Base-by-base conservation (phyloP, 495 filamentous ascomycete genomes). In the Endocarpon pusillum region DNA sequence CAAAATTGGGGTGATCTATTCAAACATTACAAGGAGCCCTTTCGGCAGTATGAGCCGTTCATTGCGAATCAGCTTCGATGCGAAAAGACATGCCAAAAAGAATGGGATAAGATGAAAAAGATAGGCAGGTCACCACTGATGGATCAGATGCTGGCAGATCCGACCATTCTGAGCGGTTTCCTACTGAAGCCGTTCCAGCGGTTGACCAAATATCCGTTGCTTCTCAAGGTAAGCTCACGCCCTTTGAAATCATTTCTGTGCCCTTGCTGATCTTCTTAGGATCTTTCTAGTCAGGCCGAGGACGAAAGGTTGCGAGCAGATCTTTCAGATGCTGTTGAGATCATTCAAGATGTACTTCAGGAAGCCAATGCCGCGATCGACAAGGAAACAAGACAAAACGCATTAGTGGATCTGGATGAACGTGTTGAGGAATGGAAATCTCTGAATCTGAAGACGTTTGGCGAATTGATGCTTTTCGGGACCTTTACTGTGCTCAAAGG, bases 391-490 rank as follows among this genome's bases (percentile, higher is more conserved):
- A 62, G 89, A 34, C 59, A 69, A 25, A 73, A 80, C 37, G 84
- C 86, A 6, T 61, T 94, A 14, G 67, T 73, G 33, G 91, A 96
- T 31, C 62, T 97, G 11, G 71, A 73, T 35, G 55, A 60, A 23
- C 67, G 85, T n/a, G 89, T 97, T 1, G 89, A 96, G 46, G 89
- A 97, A 51, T 97, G 89, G 89, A 96, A 94, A 51, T 74, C 82
- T 20, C 79, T 96, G 48, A 72, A 75, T 24, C 73, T 94, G 19
- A 81, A 93, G 26, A 71, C 78, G 15, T 96, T 97, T 50, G 89
- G 89, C 12, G 79, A 83, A 24, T 57, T 97, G 19, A 60, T 97
- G 11, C 65, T 94, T 2, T 79, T 87, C 44, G 89, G 89, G n/a
- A 81, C 81, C 21, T 94, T 93, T 53, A 79, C 82, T 3, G 89